Percentiles rank a stretch among this genome's conserved stretches.
These are phyloP conservation scores for Colletotrichum camelliae DNA, from an alignment of 2,329 filamentous ascomycete genomes.

Conservation along the genomic window DNA sequence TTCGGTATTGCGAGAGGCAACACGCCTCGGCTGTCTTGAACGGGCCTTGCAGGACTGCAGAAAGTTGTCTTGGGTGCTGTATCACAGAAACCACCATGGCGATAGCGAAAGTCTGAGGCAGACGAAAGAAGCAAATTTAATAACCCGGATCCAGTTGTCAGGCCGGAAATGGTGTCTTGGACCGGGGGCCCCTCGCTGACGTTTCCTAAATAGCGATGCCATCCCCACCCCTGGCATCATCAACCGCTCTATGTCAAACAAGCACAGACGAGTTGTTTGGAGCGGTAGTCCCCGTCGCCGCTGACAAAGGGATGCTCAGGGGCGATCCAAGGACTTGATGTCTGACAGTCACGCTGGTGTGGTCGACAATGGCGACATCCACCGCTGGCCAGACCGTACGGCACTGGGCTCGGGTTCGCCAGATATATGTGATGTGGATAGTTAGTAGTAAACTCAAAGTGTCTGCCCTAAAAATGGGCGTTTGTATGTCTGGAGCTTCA, in stretches of 20 bases:
- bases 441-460: background rate
- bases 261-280: background rate
- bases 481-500: background rate
- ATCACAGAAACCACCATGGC: background rate
- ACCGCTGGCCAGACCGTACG: background rate
- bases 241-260: slow-evolving; percentile 5
- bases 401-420: background rate
- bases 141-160: background rate
- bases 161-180: background rate
- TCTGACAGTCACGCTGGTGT: background rate
- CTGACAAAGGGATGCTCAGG: background rate
- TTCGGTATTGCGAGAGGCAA: background rate
- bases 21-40: background rate
- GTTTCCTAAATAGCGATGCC: background rate
- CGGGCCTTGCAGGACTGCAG: background rate
- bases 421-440: background rate
- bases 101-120: background rate
- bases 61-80: background rate
- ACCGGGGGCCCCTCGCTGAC: background rate
- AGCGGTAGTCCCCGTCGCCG: background rate
- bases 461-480: background rate
- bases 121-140: background rate
- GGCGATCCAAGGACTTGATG: background rate
- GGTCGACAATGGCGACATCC: background rate
- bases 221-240: background rate